Evolutionary conservation across 108 stramenopile genomes (phyloP).

Genomic region (Pseudonitzschia multiseries): DNA sequence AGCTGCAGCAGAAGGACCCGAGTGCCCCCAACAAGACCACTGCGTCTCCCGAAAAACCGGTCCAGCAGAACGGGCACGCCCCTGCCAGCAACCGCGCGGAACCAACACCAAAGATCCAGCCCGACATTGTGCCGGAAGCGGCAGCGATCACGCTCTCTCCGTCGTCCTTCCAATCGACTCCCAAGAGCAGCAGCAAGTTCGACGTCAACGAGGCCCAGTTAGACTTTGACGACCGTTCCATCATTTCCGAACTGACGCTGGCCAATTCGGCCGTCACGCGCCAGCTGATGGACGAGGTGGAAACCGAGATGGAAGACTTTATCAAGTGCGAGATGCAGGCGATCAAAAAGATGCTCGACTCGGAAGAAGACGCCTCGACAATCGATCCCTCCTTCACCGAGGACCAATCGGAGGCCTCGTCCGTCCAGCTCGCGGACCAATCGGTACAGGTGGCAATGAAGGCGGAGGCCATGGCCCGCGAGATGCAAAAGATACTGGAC

Average conservation of each 20-base stretch:
- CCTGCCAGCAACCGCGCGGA: not conserved
- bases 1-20: not conserved
- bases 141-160: not conserved
- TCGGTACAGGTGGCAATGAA: slow-evolving; percentile 34
- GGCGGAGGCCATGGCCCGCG: slow-evolving; percentile 50
- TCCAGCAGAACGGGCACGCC: not conserved
- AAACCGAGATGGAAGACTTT: slow-evolving; percentile 34
- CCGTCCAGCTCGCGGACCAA: slow-evolving; percentile 17
- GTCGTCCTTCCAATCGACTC: not conserved
- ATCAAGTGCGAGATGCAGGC: slow-evolving; percentile 50
- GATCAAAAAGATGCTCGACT: slow-evolving; percentile 49
- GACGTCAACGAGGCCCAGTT: slow-evolving; percentile 11
- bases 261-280: slow-evolving; percentile 30
- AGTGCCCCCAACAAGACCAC: not conserved
- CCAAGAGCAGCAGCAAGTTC: slow-evolving; percentile 8
- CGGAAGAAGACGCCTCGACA: slow-evolving; percentile 28
- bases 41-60: not conserved
- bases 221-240: slow-evolving; percentile 40
- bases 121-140: slow-evolving; percentile 5
- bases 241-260: slow-evolving; percentile 50
- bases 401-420: slow-evolving; percentile 1
- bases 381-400: not conserved
- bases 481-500: slow-evolving; percentile 55
- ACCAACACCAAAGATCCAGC: not conserved
- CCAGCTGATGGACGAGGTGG: slow-evolving; percentile 36